Evolutionary conservation across 2,329 filamentous ascomycete species (phyloP).

Genomic region (Epichloe elymi): DNA sequence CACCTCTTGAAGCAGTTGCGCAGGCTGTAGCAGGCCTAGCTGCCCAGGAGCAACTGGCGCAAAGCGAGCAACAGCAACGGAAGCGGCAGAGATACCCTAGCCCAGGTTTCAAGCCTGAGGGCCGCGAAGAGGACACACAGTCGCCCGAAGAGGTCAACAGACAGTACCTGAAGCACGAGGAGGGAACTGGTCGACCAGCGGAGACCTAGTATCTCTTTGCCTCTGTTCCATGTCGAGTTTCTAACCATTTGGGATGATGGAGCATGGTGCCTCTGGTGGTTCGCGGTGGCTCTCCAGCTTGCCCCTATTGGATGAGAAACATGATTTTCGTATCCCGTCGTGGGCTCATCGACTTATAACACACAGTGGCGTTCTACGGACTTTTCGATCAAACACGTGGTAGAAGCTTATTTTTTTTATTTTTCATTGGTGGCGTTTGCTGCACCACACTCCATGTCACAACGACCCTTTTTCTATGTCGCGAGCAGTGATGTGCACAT

Average conservation of each 20-base stretch:
- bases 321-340: background rate
- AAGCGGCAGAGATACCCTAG: constrained; percentile 12
- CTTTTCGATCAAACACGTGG: background rate
- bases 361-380: background rate
- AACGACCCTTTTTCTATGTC: too few species aligned
- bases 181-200: constrained; percentile 9
- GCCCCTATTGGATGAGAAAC: background rate
- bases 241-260: background rate
- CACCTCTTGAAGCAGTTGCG: constrained; percentile 35
- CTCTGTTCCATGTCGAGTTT: background rate
- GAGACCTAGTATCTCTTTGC: constrained; percentile 10
- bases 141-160: constrained; percentile 41
- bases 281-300: too few species aligned
- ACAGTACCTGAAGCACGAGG: constrained; percentile 36
- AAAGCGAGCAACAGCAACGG: constrained; percentile 19
- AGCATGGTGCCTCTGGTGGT: background rate
- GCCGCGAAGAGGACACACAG: constrained; percentile 28
- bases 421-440: background rate
- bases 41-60: constrained; percentile 26
- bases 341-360: background rate
- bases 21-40: constrained; percentile 33
- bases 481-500: too few species aligned
- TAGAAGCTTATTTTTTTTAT: too few species aligned
- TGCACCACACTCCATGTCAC: background rate
- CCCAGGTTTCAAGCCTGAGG: constrained; percentile 24